Evolutionary conservation across 305 asterid species (phyloP).

Genomic region (Rubia tinctorum): DNA sequence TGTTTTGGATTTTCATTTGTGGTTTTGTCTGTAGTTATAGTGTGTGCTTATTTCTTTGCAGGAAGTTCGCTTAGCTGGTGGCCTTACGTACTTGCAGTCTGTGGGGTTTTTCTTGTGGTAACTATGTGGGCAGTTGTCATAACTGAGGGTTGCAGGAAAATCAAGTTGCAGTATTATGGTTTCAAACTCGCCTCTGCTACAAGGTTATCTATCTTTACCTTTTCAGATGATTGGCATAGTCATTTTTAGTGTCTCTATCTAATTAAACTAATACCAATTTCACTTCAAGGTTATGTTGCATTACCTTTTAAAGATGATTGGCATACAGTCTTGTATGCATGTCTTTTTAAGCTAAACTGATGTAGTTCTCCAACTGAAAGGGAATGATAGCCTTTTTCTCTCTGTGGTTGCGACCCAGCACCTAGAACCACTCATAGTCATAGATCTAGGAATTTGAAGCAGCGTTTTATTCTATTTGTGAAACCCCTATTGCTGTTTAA

Average conservation of each 20-base stretch:
- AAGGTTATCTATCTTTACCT: slow-evolving; percentile 44
- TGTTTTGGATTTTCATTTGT: neutral
- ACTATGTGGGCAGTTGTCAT: slow-evolving; percentile 97
- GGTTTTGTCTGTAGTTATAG: neutral
- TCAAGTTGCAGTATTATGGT: slow-evolving; percentile 94
- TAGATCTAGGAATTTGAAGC: neutral
- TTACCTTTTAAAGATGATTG: slow-evolving; percentile 12
- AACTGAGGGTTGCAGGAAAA: slow-evolving; percentile 97
- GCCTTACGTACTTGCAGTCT: slow-evolving; percentile 72
- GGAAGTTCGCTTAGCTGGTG: slow-evolving; percentile 83
- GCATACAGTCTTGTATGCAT: neutral
- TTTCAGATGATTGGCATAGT: slow-evolving; percentile 7
- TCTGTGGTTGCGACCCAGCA: neutral
- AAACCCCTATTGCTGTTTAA: slow-evolving; percentile 1
- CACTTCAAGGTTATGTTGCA: slow-evolving; percentile 56
- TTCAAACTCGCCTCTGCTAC: slow-evolving; percentile 93
- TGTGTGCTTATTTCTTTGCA: slow-evolving; percentile 37
- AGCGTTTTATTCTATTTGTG: too few relatives aligned
- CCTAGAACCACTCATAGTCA: neutral
- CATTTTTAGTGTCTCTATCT: neutral
- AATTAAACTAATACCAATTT: slow-evolving; percentile 33
- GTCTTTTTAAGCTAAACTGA: neutral
- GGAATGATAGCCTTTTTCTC: neutral
- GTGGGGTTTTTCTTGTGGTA: slow-evolving; percentile 73
- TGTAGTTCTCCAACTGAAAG: neutral